Base-by-base conservation (phyloP, 495 filamentous ascomycete genomes). In the Penicillium lividum region DNA sequence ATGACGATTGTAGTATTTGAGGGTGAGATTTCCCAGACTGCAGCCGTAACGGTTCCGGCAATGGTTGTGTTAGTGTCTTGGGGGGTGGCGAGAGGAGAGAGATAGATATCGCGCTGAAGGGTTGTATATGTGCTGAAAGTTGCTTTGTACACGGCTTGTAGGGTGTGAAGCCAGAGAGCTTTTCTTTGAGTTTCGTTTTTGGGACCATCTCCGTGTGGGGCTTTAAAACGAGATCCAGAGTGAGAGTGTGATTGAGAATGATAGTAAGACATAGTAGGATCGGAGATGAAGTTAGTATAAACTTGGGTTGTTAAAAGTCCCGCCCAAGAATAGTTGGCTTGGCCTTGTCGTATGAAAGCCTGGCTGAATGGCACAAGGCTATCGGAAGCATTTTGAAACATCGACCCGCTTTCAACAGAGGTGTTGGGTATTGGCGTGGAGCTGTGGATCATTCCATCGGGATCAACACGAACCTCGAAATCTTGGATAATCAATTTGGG, bases 61-160 rank as follows among this genome's bases (percentile, higher is more conserved):
- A 43, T 60, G 11, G 46, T 36, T 36, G 7, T 36, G 9, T 36
- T 36, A 11, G 33, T 11, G 33, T 36, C 1, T 36, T 36, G 0
- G 10, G 31, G 28, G 1, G 36, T 2, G 2, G 44, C 15, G 9
- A 16, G 6, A 1, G 33, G 9, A n/a, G 46, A 38, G 15, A 71
- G 51, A 30, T 57, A 63, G 4, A 56, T 10, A 9, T 64, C 52
- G 4, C 56, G 61, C 56, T 49, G 48, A 0, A 68, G 54, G 4
- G 61, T 57, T 2, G 64, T 28, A 38, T 68, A 59, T 6, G 45
- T 63, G 25, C 49, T 61, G 57, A 68, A 71, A n/a, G 51, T 46
- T 15, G 50, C 25, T 42, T 62, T 57, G 33, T 71, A 71, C 0
- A 59, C 48, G 10, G 53, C 51, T 0, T 25, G 18, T 7, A 59